A percentile compares a stretch with the other conserved stretches of the same genome.
These are phyloP conservation scores for Epichloe elymi DNA, from an alignment of 2,329 filamentous ascomycete species.

Conservation along the genomic window DNA sequence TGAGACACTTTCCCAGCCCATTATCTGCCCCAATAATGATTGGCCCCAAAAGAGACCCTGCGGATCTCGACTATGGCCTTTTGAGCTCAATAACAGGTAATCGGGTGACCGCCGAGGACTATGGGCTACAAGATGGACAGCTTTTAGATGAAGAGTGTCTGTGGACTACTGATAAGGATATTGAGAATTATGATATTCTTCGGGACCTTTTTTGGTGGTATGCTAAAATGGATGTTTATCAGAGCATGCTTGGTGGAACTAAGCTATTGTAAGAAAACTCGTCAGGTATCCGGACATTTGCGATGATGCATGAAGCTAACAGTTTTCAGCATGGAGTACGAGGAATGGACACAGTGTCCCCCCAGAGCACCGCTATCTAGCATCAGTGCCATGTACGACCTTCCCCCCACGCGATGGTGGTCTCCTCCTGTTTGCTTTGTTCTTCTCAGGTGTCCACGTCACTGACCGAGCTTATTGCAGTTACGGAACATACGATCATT, in stretches of 20 bases:
- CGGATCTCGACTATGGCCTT: constrained; percentile 28
- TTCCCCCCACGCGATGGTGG: neutral
- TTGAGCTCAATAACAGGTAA: constrained; percentile 28
- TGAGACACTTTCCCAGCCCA: constrained; percentile 13
- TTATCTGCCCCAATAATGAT: neutral
- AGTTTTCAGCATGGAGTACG: constrained; percentile 56
- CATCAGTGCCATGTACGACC: constrained; percentile 54
- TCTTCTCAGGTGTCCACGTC: constrained; percentile 8
- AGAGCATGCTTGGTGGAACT: constrained; percentile 79
- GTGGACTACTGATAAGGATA: constrained; percentile 42
- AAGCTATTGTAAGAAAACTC: constrained; percentile 52
- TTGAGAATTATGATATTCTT: constrained; percentile 67
- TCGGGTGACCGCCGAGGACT: constrained; percentile 23
- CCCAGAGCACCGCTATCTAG: constrained; percentile 70
- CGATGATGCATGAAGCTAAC: constrained; percentile 10
- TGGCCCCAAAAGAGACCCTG: constrained; percentile 16
- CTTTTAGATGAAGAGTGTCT: constrained; percentile 11
- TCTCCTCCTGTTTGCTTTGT: neutral
- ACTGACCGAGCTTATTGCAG: constrained; percentile 26
- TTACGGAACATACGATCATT: constrained; percentile 80
- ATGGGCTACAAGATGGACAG: constrained; percentile 21
- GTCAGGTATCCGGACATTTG: neutral
- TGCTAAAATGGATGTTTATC: constrained; percentile 84
- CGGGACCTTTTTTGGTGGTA: constrained; percentile 90
- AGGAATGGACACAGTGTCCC: constrained; percentile 78